phyloP scores from a whole-genome alignment of 2,329 filamentous ascomycete species.

The Cladosporium cucumerinum region DNA sequence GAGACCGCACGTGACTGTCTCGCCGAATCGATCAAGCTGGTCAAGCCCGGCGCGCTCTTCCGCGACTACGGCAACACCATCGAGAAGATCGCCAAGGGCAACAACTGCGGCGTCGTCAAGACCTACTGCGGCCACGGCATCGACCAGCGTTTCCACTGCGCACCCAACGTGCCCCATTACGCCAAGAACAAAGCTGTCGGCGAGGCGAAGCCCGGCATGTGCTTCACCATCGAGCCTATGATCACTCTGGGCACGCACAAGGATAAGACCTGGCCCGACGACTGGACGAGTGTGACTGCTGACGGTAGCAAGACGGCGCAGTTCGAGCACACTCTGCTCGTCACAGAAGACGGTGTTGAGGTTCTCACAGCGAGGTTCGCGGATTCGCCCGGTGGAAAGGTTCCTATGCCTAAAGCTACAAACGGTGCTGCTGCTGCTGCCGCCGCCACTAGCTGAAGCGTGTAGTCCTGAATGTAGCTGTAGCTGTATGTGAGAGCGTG shows the following conservation, averaged over 20 bases:
- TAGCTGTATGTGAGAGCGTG: background rate
- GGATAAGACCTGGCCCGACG: constrained; percentile 93
- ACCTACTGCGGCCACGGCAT: constrained; percentile 94
- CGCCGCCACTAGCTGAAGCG: background rate
- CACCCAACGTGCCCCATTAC: constrained; percentile 92
- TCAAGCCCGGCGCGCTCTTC: constrained; percentile 87
- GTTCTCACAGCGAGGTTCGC: constrained; percentile 68
- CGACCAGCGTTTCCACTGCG: constrained; percentile 85
- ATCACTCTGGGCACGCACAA: constrained; percentile 83
- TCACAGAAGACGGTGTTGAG: constrained; percentile 76
- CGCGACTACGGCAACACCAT: constrained; percentile 89
- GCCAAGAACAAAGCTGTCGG: constrained; percentile 96
- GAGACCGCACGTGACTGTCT: constrained; percentile 85
- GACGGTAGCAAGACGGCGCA: constrained; percentile 88
- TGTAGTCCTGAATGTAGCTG: background rate
- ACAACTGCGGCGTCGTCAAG: constrained; percentile 82
- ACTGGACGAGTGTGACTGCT: constrained; percentile 91
- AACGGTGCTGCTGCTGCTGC: background rate
- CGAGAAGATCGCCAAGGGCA: constrained; percentile 84
- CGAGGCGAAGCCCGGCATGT: constrained; percentile 89
- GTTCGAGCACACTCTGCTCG: constrained; percentile 80
- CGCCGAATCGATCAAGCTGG: constrained; percentile 82
- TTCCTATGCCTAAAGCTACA: constrained; percentile 13
- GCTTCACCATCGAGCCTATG: constrained; percentile 98
- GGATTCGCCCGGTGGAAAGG: constrained; percentile 67